Conservation (phyloP, 2,329 filamentous ascomycete species). For the Talaromyces islandicus region DNA sequence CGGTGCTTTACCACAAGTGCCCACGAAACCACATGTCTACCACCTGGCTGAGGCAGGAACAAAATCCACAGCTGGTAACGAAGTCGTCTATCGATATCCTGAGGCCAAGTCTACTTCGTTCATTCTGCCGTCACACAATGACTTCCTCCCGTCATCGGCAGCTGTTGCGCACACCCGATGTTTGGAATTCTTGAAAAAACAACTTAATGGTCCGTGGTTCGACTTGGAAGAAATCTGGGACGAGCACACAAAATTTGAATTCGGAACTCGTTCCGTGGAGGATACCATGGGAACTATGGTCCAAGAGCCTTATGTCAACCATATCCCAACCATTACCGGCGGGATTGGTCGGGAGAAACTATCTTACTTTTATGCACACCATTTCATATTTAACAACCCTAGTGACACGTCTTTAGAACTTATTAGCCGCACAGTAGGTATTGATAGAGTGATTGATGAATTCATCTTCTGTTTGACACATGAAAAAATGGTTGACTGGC, state of each 20-base stretch:
- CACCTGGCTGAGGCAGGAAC: neutral
- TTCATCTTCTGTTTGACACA: conserved; percentile 63
- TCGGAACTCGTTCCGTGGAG: conserved; percentile 61
- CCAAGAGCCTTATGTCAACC: conserved; percentile 71
- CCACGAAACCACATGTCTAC: neutral
- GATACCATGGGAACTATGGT: conserved; percentile 80
- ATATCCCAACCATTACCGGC: conserved; percentile 65
- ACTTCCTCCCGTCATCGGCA: conserved; percentile 50
- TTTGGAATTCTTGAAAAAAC: conserved; percentile 59
- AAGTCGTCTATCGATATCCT: conserved; percentile 34
- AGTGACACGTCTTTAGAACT: conserved; percentile 62
- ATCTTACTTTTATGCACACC: conserved; percentile 62
- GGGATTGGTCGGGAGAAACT: conserved; percentile 61
- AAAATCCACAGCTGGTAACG: neutral
- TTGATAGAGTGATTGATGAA: conserved; percentile 67
- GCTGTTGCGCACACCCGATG: conserved; percentile 61
- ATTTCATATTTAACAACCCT: conserved; percentile 71
- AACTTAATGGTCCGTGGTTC: conserved; percentile 60
- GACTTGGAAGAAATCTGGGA: conserved; percentile 75
- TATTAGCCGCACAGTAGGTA: conserved; percentile 64
- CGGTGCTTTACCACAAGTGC: neutral
- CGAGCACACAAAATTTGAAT: conserved; percentile 68
- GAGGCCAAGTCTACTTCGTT: conserved; percentile 41
- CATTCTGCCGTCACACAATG: conserved; percentile 44
- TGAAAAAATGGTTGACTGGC: conserved; percentile 58